Evolutionary conservation across 192 early-diverging fungal species (phyloP).

Genomic region (Phycomyces nitens): DNA sequence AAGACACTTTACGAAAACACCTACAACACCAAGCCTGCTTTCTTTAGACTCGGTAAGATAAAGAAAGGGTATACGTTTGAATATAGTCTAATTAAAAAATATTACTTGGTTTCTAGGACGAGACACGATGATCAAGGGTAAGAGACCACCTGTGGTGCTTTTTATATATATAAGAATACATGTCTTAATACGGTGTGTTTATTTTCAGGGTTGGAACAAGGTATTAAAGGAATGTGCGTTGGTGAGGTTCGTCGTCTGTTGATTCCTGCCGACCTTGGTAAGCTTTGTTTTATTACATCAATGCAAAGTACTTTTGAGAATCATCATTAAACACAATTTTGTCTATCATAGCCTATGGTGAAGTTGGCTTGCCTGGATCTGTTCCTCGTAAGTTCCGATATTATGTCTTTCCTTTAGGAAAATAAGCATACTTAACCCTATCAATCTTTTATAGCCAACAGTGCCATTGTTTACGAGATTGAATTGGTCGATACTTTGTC

Average conservation of each 20-base stretch:
- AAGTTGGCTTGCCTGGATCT: conserved; percentile 13
- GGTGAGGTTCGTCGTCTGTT: conserved; percentile 27
- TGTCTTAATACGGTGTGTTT: not conserved
- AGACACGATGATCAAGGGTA: not conserved
- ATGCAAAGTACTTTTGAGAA: not conserved
- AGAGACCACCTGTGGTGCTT: too few species aligned
- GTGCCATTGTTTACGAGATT: conserved; percentile 18
- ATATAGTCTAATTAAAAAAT: too few species aligned
- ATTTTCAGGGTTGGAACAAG: conserved; percentile 20
- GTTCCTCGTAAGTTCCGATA: conserved; percentile 9
- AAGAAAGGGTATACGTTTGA: not conserved
- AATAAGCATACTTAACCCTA: too few species aligned
- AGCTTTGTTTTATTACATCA: conserved; percentile 6
- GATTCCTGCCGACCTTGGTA: conserved; percentile 24
- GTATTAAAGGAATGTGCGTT: conserved; percentile 25
- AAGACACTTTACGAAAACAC: conserved; percentile 18
- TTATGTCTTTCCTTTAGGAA: not conserved
- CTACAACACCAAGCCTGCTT: conserved; percentile 4
- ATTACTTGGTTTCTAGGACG: not conserved
- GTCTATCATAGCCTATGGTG: conserved; percentile 12
- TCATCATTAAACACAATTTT: not conserved
- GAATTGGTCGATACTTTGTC: conserved; percentile 4
- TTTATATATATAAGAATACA: too few species aligned
- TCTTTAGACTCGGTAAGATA: conserved; percentile 10
- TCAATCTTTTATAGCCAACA: conserved; percentile 8